Base-by-base conservation (phyloP, 495 filamentous ascomycete genomes). In the Corynascus novoguineensis region DNA sequence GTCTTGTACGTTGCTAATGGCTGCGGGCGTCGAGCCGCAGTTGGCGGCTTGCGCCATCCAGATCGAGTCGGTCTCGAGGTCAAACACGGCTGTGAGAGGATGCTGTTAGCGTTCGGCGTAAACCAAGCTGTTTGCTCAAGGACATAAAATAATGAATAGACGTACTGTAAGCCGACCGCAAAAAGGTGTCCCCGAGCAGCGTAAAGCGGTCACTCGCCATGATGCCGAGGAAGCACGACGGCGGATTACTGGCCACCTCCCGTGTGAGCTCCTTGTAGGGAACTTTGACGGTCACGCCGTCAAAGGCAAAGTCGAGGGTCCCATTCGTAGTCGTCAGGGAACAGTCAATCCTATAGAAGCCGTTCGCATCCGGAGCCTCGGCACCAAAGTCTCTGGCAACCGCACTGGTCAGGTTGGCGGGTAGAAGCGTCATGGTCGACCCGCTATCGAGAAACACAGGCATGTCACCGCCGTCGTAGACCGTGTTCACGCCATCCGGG, bases 111-210 rank as follows among this genome's bases (percentile, higher is more conserved):
- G 31, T 11, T n/a, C 2, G 1, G 52, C n/a, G n/a, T n/a, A n/a
- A n/a, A n/a, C n/a, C n/a, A n/a, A n/a, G n/a, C n/a, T n/a, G n/a
- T n/a, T 59, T 31, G 50, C 10, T 34, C 27, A 27, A 19, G 31
- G 12, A 2, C 4, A 12, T 8, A 10, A 4, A 10, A 10, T 27
- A 8, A 28, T 8, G 32, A 7, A 22, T 45, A 29, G 37, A 70
- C 73, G 50, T 56, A 78, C 75, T 87, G 64, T 97, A 98, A 2
- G 90, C 90, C 37, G 85, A 89, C 59, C 93, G 83, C 17, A 98
- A 74, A 76, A 97, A 96, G 0, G 93, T 97, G 68, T 98, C 93
- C 7, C 93, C 93, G 32, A 98, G 73, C 11, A 96, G 78, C 38
- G 79, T 70, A 48, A 81, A 82, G 17, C 76, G 67, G 6, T 80